Evolutionary conservation across 106 monocot genomes (phyloP).

Genomic region (Dendrobium catenatum): DNA sequence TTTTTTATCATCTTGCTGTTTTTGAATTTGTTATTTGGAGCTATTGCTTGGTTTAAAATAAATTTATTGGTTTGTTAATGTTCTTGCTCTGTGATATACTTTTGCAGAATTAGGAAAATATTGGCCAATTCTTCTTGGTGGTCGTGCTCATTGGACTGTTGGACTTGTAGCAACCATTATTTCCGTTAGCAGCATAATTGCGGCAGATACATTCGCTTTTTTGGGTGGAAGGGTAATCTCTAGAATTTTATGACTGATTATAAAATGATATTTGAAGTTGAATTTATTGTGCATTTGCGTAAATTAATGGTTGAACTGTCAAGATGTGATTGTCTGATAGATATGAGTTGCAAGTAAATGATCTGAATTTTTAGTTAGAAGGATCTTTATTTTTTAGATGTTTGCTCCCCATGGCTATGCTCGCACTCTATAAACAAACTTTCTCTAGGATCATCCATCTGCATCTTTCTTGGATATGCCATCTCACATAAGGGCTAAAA

Average conservation of each 20-base stretch:
- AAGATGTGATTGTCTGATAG: background rate
- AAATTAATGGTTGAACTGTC: background rate
- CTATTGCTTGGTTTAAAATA: constrained; percentile 2
- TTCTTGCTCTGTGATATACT: constrained; percentile 6
- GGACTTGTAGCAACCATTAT: constrained; percentile 86
- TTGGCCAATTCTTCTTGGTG: constrained; percentile 89
- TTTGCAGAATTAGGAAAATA: constrained; percentile 53
- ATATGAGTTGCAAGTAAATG: background rate
- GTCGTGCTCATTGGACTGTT: constrained; percentile 91
- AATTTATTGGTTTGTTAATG: constrained; percentile 3
- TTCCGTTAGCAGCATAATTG: constrained; percentile 83
- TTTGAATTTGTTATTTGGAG: background rate
- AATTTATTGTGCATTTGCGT: background rate
- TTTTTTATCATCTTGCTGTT: background rate
- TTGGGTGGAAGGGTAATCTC: constrained; percentile 81
- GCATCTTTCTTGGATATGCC: no score
- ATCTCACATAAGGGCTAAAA: no score
- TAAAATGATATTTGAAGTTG: background rate
- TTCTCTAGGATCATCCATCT: no score
- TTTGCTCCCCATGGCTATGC: no score
- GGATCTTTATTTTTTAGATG: background rate
- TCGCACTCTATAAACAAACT: no score
- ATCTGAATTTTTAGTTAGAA: background rate
- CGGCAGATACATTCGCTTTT: constrained; percentile 95
- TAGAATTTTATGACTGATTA: constrained; percentile 9